These are phyloP conservation scores for Volvariella surrecta DNA, from an alignment of 1,284 basidiomycete genomes.

Conservation along the genomic window DNA sequence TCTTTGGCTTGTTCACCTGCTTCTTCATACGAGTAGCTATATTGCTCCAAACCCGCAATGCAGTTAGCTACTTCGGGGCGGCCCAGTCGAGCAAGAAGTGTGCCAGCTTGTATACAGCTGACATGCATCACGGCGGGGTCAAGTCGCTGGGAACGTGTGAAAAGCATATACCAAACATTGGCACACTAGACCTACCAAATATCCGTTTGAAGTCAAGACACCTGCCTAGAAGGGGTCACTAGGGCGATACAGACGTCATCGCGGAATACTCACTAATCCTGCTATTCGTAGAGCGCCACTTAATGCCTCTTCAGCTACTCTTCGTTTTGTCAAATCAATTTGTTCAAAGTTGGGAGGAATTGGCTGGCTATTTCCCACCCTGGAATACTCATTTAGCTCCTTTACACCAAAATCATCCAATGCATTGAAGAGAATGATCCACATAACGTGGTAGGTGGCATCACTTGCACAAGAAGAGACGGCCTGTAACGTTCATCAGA, in stretches of 20 bases:
- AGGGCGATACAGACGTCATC: slow-evolving; percentile 6
- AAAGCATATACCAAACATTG: slow-evolving; percentile 8
- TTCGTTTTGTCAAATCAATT: slow-evolving; percentile 58
- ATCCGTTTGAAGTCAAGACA: slow-evolving; percentile 76
- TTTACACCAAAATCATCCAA: slow-evolving; percentile 79
- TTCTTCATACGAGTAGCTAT: slow-evolving; percentile 80
- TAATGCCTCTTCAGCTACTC: slow-evolving; percentile 72
- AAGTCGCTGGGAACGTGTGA: slow-evolving; percentile 38
- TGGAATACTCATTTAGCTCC: slow-evolving; percentile 39
- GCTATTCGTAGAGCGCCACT: slow-evolving; percentile 83
- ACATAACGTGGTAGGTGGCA: slow-evolving; percentile 86
- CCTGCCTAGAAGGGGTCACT: slow-evolving; percentile 41
- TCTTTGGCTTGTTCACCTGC: slow-evolving; percentile 71
- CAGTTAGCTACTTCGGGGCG: slow-evolving; percentile 77
- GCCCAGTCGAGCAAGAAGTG: slow-evolving; percentile 72
- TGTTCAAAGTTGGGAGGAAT: slow-evolving; percentile 33
- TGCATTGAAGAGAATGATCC: slow-evolving; percentile 72
- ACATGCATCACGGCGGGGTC: slow-evolving; percentile 83
- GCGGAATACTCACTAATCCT: slow-evolving; percentile 50
- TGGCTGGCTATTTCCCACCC: slow-evolving; percentile 19
- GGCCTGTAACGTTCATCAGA: slow-evolving; percentile 20
- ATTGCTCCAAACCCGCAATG: slow-evolving; percentile 80
- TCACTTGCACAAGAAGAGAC: slow-evolving; percentile 68
- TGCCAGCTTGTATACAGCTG: slow-evolving; percentile 75
- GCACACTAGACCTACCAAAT: slow-evolving; percentile 43